These are phyloP conservation scores for Cladosporium sp. DNA, from an alignment of 2,329 filamentous ascomycete genomes.

Conservation along the genomic window DNA sequence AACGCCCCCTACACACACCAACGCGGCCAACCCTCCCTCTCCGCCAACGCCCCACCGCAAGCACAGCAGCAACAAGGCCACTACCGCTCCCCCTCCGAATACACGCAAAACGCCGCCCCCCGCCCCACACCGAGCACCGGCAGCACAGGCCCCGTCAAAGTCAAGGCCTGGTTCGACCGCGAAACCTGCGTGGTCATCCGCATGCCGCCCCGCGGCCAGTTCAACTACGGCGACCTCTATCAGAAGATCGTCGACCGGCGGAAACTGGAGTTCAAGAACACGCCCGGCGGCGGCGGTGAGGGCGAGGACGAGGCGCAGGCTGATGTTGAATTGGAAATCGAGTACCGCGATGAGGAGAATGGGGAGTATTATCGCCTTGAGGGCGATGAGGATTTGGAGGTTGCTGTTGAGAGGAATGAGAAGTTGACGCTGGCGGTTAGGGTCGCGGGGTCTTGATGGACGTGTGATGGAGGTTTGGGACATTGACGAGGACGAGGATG, in stretches of 20 bases:
- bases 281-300: conserved; percentile 8
- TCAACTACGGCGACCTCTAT: conserved; percentile 70
- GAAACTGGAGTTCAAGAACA: conserved; percentile 54
- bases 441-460: conserved; percentile 19
- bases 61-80: conserved; percentile 18
- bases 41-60: conserved; percentile 16
- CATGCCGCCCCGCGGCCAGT: conserved; percentile 65
- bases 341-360: conserved; percentile 79
- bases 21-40: conserved; percentile 17
- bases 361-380: conserved; percentile 69
- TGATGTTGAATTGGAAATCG: conserved; percentile 68
- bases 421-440: conserved; percentile 67
- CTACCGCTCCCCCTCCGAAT: conserved; percentile 25
- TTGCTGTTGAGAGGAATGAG: conserved; percentile 75
- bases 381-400: conserved; percentile 75
- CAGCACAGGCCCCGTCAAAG: conserved; percentile 58
- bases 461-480: no score
- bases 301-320: conserved; percentile 35
- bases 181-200: conserved; percentile 89
- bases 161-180: conserved; percentile 85
- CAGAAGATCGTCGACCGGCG: conserved; percentile 81
- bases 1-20: conserved; percentile 19
- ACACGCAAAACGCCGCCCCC: conserved; percentile 18
- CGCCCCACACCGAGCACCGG: conserved; percentile 39
- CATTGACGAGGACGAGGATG: no score